phyloP scores from a whole-genome alignment of 1,284 basidiomycete genomes.

The Ceratobasidium sp. region DNA sequence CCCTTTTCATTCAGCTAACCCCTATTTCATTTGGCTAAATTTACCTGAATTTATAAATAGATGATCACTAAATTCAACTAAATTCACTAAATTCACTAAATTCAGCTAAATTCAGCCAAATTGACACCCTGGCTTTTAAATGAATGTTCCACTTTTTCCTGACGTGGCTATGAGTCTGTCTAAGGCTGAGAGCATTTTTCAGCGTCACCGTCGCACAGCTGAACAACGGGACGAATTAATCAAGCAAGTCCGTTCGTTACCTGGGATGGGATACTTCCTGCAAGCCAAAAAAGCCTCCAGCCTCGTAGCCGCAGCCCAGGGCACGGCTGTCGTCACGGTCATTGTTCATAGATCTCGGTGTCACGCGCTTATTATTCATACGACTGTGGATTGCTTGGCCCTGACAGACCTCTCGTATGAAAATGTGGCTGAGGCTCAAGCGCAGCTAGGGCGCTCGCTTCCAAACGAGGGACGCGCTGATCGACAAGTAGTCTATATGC shows the following conservation, averaged over 20 bases:
- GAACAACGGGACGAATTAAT: neutral
- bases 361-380: neutral
- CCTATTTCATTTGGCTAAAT: too few relatives aligned
- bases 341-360: neutral
- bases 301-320: neutral
- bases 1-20: too few relatives aligned
- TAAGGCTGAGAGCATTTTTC: too few relatives aligned
- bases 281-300: neutral
- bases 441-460: neutral
- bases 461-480: neutral
- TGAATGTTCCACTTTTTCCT: too few relatives aligned
- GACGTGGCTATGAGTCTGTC: too few relatives aligned
- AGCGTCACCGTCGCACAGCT: neutral
- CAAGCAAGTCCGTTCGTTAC: neutral
- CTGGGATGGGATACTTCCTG: neutral
- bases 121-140: too few relatives aligned
- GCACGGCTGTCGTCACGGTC: neutral
- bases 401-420: slow-evolving; percentile 1
- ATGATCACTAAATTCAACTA: too few relatives aligned
- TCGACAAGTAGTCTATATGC: neutral
- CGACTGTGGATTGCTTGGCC: neutral
- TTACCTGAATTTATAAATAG: too few relatives aligned
- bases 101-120: too few relatives aligned
- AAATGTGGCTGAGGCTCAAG: neutral
- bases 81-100: too few relatives aligned